Conservation (phyloP, 768 basidiomycete species). For the Xerocomus potaroensis region DNA sequence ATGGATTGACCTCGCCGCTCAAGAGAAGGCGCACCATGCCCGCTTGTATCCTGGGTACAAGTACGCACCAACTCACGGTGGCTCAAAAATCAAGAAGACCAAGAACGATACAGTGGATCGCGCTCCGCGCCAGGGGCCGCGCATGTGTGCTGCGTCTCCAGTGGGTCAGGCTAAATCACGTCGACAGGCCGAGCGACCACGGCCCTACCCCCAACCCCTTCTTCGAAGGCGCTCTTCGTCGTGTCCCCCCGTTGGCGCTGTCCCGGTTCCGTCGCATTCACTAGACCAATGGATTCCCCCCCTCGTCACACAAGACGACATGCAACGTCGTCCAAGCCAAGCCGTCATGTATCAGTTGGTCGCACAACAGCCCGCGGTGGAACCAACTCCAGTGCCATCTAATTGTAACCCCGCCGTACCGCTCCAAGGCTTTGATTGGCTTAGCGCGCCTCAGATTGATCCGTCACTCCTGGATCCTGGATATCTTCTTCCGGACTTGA, state of each 20-base stretch:
- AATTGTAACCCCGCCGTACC: neutral
- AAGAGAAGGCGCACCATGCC: constrained; percentile 44
- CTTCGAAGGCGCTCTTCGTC: constrained; percentile 37
- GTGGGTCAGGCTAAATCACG: constrained; percentile 2
- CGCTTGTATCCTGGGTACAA: constrained; percentile 41
- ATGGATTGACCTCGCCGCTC: constrained; percentile 47
- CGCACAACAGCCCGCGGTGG: constrained; percentile 7
- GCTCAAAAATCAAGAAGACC: constrained; percentile 19
- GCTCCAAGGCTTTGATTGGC: constrained; percentile 10
- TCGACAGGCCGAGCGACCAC: constrained; percentile 15
- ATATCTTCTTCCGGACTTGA: constrained; percentile 2
- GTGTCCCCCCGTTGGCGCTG: constrained; percentile 37
- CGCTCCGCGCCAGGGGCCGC: constrained; percentile 10
- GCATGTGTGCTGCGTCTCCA: neutral
- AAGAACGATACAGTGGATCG: constrained; percentile 14
- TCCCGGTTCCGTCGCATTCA: constrained; percentile 21
- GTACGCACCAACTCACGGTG: constrained; percentile 31
- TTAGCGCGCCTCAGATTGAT: constrained; percentile 6
- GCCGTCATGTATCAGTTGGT: constrained; percentile 33
- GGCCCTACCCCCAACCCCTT: constrained; percentile 21
- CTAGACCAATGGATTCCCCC: constrained; percentile 19
- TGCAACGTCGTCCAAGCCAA: constrained; percentile 33
- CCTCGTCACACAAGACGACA: constrained; percentile 29
- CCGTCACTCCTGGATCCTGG: constrained; percentile 1
- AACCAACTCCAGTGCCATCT: neutral